Percentiles rank a stretch among this genome's conserved stretches.
Evolutionary conservation across 306 rosid genomes (phyloP).

Genomic region (Sicyos edulis): DNA sequence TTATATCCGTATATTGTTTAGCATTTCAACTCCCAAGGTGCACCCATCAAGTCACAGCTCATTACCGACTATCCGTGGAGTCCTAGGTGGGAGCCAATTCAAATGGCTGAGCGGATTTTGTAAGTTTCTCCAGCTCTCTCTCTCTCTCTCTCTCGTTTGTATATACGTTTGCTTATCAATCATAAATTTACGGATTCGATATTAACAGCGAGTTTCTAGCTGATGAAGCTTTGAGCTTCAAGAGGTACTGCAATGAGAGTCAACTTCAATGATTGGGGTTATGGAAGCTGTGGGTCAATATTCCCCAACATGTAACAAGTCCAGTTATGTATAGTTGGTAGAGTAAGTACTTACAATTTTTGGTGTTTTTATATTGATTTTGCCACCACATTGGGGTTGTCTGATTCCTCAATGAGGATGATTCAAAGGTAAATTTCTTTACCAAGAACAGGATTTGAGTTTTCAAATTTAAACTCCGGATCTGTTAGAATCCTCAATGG

Average conservation of each 20-base stretch:
- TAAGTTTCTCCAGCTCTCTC: conserved; percentile 30
- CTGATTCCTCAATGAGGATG: background rate
- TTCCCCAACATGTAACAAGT: background rate
- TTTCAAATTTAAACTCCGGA: background rate
- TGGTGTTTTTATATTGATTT: background rate
- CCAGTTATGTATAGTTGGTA: background rate
- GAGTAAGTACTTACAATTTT: background rate
- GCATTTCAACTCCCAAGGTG: conserved; percentile 73
- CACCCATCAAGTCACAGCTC: conserved; percentile 52
- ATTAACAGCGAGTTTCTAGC: conserved; percentile 57
- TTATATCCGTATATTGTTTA: conserved; percentile 22
- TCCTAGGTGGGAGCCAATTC: conserved; percentile 75
- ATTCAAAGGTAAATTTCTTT: background rate
- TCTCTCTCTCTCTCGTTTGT: background rate
- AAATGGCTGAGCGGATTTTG: conserved; percentile 71
- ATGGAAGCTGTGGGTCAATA: conserved; percentile 1
- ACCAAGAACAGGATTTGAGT: background rate
- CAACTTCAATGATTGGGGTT: conserved; percentile 31
- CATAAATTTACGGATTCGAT: conserved; percentile 16
- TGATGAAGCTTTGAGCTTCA: conserved; percentile 76
- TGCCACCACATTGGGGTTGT: background rate
- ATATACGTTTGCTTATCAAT: background rate
- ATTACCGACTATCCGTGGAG: conserved; percentile 75
- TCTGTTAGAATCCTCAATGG: background rate
- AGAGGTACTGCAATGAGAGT: conserved; percentile 72